Percentiles rank a stretch among this genome's conserved stretches.
Conservation (phyloP, 768 basidiomycete species). For the Rhodocollybia butyracea region DNA sequence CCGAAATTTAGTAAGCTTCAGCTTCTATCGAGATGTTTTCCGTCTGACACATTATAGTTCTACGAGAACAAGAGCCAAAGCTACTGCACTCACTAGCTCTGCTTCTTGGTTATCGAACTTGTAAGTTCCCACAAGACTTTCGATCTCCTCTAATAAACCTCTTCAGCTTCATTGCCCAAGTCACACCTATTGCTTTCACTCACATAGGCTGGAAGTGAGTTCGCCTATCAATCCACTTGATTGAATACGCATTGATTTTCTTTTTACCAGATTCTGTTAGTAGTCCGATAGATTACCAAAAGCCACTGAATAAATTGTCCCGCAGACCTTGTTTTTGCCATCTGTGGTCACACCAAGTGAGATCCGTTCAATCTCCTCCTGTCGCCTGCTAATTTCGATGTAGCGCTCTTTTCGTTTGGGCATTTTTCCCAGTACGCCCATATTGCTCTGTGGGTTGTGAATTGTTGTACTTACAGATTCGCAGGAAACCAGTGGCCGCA, state of each 20-base stretch:
- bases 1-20: slow-evolving; percentile 32
- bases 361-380: slow-evolving; percentile 1
- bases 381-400: neutral
- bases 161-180: slow-evolving; percentile 40
- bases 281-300: neutral
- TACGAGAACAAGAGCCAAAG: slow-evolving; percentile 40
- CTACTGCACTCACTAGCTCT: slow-evolving; percentile 41
- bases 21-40: neutral
- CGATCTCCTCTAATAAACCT: neutral
- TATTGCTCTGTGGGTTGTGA: too few relatives aligned
- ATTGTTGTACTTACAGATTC: too few relatives aligned
- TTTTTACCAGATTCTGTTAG: slow-evolving; percentile 25
- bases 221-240: neutral
- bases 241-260: neutral
- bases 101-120: slow-evolving; percentile 45
- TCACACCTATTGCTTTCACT: slow-evolving; percentile 37
- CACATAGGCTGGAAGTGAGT: slow-evolving; percentile 41
- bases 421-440: slow-evolving; percentile 39
- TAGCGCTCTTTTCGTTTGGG: slow-evolving; percentile 40
- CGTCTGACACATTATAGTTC: slow-evolving; percentile 23
- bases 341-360: slow-evolving; percentile 43
- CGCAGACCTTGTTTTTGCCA: slow-evolving; percentile 41
- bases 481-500: slow-evolving; percentile 40
- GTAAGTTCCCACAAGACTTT: slow-evolving; percentile 15
- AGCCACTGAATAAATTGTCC: neutral